These are phyloP conservation scores for Aleurites moluccanus DNA, from an alignment of 441 rosid genomes.

Conservation along the genomic window DNA sequence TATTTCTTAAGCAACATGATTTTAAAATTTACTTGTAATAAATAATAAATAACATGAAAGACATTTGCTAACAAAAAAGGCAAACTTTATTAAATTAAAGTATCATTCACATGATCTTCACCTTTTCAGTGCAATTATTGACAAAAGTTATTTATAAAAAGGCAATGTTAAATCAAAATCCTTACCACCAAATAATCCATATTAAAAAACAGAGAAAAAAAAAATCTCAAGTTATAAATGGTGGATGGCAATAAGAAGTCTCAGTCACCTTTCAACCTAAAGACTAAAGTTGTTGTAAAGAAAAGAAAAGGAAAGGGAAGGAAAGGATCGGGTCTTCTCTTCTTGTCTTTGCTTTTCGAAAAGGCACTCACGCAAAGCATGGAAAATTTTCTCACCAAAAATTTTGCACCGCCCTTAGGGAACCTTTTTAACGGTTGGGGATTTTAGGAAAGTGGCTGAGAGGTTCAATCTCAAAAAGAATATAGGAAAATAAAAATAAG, in stretches of 20 bases:
- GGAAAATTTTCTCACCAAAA: neutral
- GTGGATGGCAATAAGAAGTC: neutral
- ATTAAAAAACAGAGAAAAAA: neutral
- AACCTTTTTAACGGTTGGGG: constrained; percentile 9
- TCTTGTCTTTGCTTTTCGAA: neutral
- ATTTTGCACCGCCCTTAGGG: constrained; percentile 1
- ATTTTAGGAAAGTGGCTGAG: neutral
- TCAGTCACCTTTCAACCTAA: neutral
- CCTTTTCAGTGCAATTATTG: too few relatives aligned
- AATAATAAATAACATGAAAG: too few relatives aligned
- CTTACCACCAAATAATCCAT: neutral
- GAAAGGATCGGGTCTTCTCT: neutral
- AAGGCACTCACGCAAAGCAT: neutral
- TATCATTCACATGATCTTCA: too few relatives aligned
- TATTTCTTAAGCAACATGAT: too few relatives aligned
- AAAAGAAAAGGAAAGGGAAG: too few relatives aligned
- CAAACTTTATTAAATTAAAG: too few relatives aligned
- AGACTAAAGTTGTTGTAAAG: neutral
- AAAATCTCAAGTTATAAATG: too few relatives aligned
- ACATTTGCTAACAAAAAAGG: too few relatives aligned
- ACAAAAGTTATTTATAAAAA: too few relatives aligned
- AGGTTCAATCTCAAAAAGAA: neutral
- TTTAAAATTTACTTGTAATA: too few relatives aligned
- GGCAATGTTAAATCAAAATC: too few relatives aligned
- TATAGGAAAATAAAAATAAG: too few relatives aligned